Base-by-base conservation (phyloP, 768 basidiomycete species). In the Leccinum boreale region DNA sequence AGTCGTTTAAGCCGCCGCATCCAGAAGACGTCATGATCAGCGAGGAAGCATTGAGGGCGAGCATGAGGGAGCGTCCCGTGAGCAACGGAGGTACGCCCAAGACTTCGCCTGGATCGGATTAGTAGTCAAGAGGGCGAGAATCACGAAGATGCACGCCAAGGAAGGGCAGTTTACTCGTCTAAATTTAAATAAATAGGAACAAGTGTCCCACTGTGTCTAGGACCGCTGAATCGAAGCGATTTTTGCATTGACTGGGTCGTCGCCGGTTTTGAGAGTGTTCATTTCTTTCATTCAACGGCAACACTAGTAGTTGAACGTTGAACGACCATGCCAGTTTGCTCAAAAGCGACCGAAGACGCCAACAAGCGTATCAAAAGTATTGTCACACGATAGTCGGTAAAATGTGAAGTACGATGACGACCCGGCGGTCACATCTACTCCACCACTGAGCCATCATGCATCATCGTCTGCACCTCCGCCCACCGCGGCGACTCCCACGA, bases 1-100 rank as follows among this genome's bases (percentile, higher is more conserved):
- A 71, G 52, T 73, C 73, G 10, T 94, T 84, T 74, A 75, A 72
- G 60, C 90, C 92, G 1, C 91, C 91, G 7, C 91, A 93, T 67
- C 90, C 90, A 0, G 79, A 83, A 55, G 78, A 79, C 15, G 74
- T 87, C 17, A 92, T 92, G 92, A 79, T 90, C 14, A 78, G 79
- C 62, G 91, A 92, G 70, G 81, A 78, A 31, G 71, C 67, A 52
- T 72, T 90, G 62, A 80, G 81, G 62, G 69, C 69, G 46, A 59
- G 67, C 53, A 70, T 62, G 54, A 67, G 55, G 59, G 70, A 74
- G 53, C 73, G 68, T 45, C 71, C 71, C 4, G 47, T 73, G 28
- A 65, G 55, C 53, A 68, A 42, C 4, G 50, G 57, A 6, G 65
- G 58, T 36, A 65, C 71, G 35, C 64, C 71, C 9, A 55, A 70